Conservation (phyloP, 768 basidiomycete species). For the Saitozyma sp. region DNA sequence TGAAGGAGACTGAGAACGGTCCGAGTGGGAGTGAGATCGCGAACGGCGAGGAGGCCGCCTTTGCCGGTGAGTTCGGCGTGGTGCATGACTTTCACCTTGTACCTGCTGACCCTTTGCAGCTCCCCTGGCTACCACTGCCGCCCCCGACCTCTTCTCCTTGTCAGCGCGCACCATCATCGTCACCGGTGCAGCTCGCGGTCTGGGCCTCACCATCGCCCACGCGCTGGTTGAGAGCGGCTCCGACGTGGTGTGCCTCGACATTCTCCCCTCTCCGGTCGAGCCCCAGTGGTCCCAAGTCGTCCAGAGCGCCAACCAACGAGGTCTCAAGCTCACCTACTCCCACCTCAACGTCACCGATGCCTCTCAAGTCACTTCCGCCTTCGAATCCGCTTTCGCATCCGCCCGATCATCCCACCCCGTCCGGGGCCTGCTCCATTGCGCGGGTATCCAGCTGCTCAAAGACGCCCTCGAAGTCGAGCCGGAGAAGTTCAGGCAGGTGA, state of each 20-base stretch:
- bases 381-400: slow-evolving; percentile 15
- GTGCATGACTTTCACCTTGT: too few relatives aligned
- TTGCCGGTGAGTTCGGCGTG: too few relatives aligned
- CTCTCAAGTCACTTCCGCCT: slow-evolving; percentile 8
- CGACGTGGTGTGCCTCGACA: slow-evolving; percentile 36
- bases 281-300: slow-evolving; percentile 30
- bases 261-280: slow-evolving; percentile 32
- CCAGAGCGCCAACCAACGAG: slow-evolving; percentile 5
- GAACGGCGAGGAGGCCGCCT: too few relatives aligned
- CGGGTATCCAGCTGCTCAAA: slow-evolving; percentile 31
- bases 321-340: slow-evolving; percentile 20
- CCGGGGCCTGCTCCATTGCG: slow-evolving; percentile 21
- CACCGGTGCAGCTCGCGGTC: slow-evolving; percentile 44
- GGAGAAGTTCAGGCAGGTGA: slow-evolving; percentile 30
- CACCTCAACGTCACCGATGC: slow-evolving; percentile 28
- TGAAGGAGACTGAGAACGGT: too few relatives aligned
- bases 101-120: too few relatives aligned
- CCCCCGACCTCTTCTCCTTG: slow-evolving; percentile 38
- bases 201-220: slow-evolving; percentile 43
- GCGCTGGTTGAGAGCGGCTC: slow-evolving; percentile 37
- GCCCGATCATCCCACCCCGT: slow-evolving; percentile 14
- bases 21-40: too few relatives aligned
- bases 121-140: slow-evolving; percentile 15
- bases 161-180: slow-evolving; percentile 31
- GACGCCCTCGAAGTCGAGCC: slow-evolving; percentile 26